These are phyloP conservation scores for Iris macrosiphon DNA, from an alignment of 106 monocot species.

Conservation along the genomic window DNA sequence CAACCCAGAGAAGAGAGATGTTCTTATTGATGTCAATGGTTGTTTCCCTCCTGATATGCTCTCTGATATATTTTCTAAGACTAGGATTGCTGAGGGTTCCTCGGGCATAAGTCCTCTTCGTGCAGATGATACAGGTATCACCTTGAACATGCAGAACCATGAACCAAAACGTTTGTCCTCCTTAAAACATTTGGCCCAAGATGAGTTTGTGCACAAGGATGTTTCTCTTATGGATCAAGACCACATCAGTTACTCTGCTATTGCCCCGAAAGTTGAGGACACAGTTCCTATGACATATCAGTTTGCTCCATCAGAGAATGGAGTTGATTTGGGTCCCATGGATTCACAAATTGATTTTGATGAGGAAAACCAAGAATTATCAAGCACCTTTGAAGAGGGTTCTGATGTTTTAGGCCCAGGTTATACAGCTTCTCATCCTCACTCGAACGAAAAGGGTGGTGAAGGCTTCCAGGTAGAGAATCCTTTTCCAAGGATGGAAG, in stretches of 20 bases:
- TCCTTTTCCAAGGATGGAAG: conserved; percentile 13
- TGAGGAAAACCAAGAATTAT: conserved; percentile 30
- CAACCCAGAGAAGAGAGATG: conserved; percentile 23
- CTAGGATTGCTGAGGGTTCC: conserved; percentile 42
- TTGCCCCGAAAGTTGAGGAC: conserved; percentile 23
- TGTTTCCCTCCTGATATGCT: conserved; percentile 72
- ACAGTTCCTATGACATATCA: conserved; percentile 24
- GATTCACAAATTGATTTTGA: conserved; percentile 48
- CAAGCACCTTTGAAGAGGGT: conserved; percentile 22
- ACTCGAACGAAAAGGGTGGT: conserved; percentile 18
- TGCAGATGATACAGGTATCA: conserved; percentile 57
- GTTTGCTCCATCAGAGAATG: conserved; percentile 19
- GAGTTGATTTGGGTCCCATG: conserved; percentile 26
- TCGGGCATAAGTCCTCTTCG: conserved; percentile 18
- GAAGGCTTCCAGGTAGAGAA: conserved; percentile 43
- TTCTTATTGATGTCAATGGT: conserved; percentile 63
- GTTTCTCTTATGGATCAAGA: conserved; percentile 90
- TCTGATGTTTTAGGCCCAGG: conserved; percentile 17
- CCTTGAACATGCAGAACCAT: conserved; percentile 76
- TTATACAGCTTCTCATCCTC: conserved; percentile 25
- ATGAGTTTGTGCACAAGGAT: conserved; percentile 73
- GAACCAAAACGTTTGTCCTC: conserved; percentile 86
- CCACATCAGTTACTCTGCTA: conserved; percentile 34
- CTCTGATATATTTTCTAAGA: conserved; percentile 77
- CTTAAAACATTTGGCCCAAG: conserved; percentile 82